Percentiles rank a stretch among this genome's conserved stretches.
These are phyloP conservation scores for Psidium friedrichsthalianum DNA, from an alignment of 345 rosid genomes.

Conservation along the genomic window DNA sequence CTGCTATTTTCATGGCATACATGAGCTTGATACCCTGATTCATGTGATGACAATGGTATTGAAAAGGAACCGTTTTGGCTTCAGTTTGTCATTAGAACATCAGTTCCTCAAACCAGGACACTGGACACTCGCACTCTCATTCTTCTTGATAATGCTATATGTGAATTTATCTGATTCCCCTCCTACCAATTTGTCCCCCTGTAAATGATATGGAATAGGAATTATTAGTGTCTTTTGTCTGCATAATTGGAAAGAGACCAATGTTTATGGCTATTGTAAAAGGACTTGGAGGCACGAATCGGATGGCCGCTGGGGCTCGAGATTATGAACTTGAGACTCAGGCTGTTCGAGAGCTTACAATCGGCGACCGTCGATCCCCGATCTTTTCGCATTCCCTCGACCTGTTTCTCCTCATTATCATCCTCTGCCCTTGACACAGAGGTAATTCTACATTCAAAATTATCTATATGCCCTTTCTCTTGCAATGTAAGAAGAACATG, in stretches of 20 bases:
- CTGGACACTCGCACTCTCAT: background rate
- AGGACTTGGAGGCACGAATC: conserved; percentile 24
- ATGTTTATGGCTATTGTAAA: background rate
- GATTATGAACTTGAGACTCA: conserved; percentile 28
- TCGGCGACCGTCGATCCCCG: conserved; percentile 8
- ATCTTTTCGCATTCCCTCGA: conserved; percentile 2
- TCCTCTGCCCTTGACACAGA: conserved; percentile 47
- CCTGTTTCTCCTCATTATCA: conserved; percentile 33
- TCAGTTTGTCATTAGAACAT: background rate
- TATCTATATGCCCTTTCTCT: background rate
- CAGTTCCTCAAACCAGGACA: background rate
- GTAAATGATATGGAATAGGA: background rate
- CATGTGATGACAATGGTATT: background rate
- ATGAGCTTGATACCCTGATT: background rate
- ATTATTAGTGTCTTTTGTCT: background rate
- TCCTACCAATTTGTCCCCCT: background rate
- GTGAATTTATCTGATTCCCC: background rate
- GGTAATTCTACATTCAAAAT: conserved; percentile 11
- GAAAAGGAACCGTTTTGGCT: background rate
- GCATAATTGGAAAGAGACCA: background rate
- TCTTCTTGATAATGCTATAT: background rate
- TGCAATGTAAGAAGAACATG: background rate
- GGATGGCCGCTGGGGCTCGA: conserved; percentile 58
- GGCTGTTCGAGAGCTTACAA: conserved; percentile 7
- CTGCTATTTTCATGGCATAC: background rate